Percentiles rank a stretch among this genome's conserved stretches.
These are phyloP conservation scores for Austroboletus niveus DNA, from an alignment of 1,284 basidiomycete species.

Conservation along the genomic window DNA sequence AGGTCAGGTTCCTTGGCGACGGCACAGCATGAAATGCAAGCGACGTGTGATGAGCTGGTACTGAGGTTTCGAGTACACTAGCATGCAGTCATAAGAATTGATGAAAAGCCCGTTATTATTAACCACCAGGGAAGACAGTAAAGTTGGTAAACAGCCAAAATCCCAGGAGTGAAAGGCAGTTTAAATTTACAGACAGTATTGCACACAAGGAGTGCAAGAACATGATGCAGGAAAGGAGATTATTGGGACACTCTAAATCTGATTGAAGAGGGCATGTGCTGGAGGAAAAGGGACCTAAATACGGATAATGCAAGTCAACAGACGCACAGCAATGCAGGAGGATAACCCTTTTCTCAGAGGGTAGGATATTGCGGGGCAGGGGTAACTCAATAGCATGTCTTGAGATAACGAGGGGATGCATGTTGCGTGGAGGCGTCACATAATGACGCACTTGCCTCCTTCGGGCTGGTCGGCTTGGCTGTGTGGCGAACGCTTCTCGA, in stretches of 20 bases:
- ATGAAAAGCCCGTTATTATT: constrained; percentile 26
- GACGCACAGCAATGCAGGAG: constrained; percentile 31
- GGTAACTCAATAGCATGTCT: constrained; percentile 32
- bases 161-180: constrained; percentile 20
- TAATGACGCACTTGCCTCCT: constrained; percentile 61
- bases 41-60: no score
- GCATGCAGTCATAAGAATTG: not conserved
- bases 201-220: constrained; percentile 20
- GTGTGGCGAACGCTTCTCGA: constrained; percentile 69
- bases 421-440: constrained; percentile 47
- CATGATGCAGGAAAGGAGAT: constrained; percentile 25
- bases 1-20: constrained; percentile 72
- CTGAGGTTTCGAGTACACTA: not conserved
- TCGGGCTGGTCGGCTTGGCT: constrained; percentile 58
- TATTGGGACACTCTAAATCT: constrained; percentile 34
- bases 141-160: constrained; percentile 29
- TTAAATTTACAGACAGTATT: constrained; percentile 33
- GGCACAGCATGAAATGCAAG: constrained; percentile 50
- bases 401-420: constrained; percentile 17
- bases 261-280: constrained; percentile 19
- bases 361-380: constrained; percentile 31
- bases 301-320: constrained; percentile 37
- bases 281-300: constrained; percentile 29
- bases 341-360: constrained; percentile 14
- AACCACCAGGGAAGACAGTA: constrained; percentile 40